Conservation (phyloP, 208 protist species). For the Leishmania major region DNA sequence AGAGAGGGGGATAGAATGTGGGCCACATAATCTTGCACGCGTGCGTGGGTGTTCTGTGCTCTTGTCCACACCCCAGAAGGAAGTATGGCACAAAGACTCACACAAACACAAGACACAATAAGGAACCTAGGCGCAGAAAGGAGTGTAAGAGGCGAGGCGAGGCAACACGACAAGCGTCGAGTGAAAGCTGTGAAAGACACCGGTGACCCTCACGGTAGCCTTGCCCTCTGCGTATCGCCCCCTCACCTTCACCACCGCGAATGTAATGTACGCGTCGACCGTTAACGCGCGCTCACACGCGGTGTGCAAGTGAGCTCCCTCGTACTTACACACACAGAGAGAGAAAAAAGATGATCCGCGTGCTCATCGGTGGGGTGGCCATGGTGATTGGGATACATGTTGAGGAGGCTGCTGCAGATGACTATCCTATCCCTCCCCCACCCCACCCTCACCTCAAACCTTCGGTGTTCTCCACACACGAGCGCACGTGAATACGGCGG, state of each 20-base stretch:
- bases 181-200: neutral
- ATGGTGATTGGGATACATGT: neutral
- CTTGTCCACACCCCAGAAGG: neutral
- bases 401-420: neutral
- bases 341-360: neutral
- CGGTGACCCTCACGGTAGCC: neutral
- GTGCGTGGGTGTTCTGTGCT: neutral
- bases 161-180: neutral
- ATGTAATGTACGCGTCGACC: neutral
- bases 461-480: neutral
- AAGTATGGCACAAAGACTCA: neutral
- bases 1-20: neutral
- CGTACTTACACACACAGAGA: neutral
- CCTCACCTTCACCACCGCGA: neutral
- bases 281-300: neutral
- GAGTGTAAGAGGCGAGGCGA: neutral
- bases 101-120: neutral
- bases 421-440: neutral
- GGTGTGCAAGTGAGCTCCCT: neutral
- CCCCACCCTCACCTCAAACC: neutral
- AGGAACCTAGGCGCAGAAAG: no score
- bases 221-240: neutral
- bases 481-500: neutral
- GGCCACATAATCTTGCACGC: neutral
- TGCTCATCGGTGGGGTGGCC: neutral